Conservation (phyloP, 2,329 filamentous ascomycete species). For the Exserohilum rostratum region DNA sequence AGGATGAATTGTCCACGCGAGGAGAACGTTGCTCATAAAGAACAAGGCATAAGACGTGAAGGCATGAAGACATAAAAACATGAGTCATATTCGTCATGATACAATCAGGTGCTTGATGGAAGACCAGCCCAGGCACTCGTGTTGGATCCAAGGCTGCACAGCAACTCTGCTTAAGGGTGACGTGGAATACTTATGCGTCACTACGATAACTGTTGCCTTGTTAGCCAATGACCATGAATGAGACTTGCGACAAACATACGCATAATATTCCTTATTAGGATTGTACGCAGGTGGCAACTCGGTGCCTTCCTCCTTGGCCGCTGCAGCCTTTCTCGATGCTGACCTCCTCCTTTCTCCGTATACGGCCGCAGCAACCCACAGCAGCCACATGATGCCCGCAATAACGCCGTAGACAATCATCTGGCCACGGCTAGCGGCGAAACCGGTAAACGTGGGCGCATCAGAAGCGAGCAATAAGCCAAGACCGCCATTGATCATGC, state of each 20-base stretch:
- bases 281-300: conserved; percentile 5
- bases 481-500: conserved; percentile 63
- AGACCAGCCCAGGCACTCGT: not conserved
- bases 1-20: too few relatives aligned
- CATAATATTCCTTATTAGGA: conserved; percentile 25
- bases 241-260: conserved; percentile 3
- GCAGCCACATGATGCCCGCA: conserved; percentile 44
- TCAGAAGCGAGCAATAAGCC: conserved; percentile 51
- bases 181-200: not conserved
- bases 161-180: not conserved
- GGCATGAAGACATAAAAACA: not conserved
- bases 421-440: conserved; percentile 32
- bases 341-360: conserved; percentile 31
- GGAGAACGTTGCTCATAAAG: too few relatives aligned
- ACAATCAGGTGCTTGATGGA: not conserved
- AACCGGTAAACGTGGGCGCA: conserved; percentile 31
- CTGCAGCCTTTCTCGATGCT: conserved; percentile 12
- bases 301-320: conserved; percentile 16
- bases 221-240: not conserved
- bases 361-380: conserved; percentile 37
- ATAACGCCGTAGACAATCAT: conserved; percentile 43
- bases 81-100: not conserved
- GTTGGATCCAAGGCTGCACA: not conserved
- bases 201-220: not conserved
- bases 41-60: too few relatives aligned